Conservation (phyloP, 768 basidiomycete species). For the Boletus pseudo-olivaceus region DNA sequence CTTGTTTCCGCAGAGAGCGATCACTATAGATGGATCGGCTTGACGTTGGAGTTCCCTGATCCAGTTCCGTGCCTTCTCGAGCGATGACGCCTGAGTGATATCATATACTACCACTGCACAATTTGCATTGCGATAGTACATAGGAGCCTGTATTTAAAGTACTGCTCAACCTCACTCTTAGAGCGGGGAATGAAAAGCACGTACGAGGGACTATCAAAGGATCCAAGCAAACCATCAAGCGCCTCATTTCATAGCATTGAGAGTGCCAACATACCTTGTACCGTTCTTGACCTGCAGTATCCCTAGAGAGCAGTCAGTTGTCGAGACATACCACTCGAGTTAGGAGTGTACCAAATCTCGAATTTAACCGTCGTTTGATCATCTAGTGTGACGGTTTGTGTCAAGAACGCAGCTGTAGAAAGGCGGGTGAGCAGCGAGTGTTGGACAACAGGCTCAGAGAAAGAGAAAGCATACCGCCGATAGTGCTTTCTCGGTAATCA, state of each 20-base stretch:
- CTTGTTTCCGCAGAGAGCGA: constrained; percentile 96
- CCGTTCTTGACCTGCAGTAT: constrained; percentile 93
- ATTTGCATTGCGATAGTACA: constrained; percentile 96
- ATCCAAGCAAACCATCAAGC: not conserved
- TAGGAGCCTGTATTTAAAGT: constrained; percentile 60
- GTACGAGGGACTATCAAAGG: constrained; percentile 42
- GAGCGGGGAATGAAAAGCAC: constrained; percentile 18
- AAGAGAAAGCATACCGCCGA: constrained; percentile 58
- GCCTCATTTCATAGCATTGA: not conserved
- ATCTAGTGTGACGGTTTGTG: constrained; percentile 92
- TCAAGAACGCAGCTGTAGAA: constrained; percentile 85
- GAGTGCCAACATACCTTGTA: constrained; percentile 62
- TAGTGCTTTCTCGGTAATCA: constrained; percentile 93
- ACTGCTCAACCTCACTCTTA: not conserved
- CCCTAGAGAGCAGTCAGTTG: constrained; percentile 47
- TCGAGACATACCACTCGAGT: not conserved
- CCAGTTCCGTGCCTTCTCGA: constrained; percentile 96
- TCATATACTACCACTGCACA: constrained; percentile 96
- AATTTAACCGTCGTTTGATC: constrained; percentile 94
- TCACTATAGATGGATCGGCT: constrained; percentile 95
- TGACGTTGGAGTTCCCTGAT: constrained; percentile 95
- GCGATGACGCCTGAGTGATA: constrained; percentile 86
- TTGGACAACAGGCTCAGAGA: not conserved
- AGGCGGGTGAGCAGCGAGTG: constrained; percentile 15
- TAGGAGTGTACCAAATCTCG: constrained; percentile 81